Percentiles rank a stretch among this genome's conserved stretches.
phyloP scores from a whole-genome alignment of 371 early-diverging fungal genomes.

The Mucor lusitanicus region DNA sequence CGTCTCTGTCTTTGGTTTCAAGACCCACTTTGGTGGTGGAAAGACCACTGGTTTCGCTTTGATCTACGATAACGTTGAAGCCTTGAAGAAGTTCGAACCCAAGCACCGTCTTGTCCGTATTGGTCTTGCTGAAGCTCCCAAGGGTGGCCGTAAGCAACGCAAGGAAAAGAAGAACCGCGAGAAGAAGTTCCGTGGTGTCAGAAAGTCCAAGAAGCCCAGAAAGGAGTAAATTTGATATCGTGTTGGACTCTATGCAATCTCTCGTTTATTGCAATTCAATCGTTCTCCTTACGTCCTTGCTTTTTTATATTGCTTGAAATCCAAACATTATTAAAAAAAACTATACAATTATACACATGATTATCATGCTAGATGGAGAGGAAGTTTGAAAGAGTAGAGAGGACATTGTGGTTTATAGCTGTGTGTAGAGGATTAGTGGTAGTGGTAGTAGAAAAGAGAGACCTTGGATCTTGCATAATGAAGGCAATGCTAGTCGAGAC shows the following conservation, averaged over 20 bases:
- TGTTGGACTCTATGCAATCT: neutral
- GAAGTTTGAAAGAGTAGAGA: no score
- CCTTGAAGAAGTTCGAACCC: constrained; percentile 98
- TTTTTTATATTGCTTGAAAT: neutral
- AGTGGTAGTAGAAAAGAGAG: no score
- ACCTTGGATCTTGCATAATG: no score
- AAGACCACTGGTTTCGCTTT: constrained; percentile 97
- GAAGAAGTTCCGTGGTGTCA: constrained; percentile 98
- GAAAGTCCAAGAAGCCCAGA: constrained; percentile 87
- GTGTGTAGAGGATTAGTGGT: no score
- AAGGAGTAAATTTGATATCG: constrained; percentile 43
- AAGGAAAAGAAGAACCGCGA: constrained; percentile 99
- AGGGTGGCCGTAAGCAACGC: constrained; percentile 95
- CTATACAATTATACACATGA: neutral
- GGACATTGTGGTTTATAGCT: no score
- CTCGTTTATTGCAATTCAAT: neutral
- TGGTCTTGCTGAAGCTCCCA: constrained; percentile 77
- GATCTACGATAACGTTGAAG: constrained; percentile 95
- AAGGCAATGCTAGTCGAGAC: no score
- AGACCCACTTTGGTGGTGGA: constrained; percentile 97
- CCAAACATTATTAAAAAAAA: neutral
- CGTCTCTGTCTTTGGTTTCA: constrained; percentile 95
- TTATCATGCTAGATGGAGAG: neutral
- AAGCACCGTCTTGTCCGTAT: constrained; percentile 93
- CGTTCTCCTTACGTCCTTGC: neutral